Conservation (phyloP, 2,329 filamentous ascomycete species). For the Cyphellophora europaea region DNA sequence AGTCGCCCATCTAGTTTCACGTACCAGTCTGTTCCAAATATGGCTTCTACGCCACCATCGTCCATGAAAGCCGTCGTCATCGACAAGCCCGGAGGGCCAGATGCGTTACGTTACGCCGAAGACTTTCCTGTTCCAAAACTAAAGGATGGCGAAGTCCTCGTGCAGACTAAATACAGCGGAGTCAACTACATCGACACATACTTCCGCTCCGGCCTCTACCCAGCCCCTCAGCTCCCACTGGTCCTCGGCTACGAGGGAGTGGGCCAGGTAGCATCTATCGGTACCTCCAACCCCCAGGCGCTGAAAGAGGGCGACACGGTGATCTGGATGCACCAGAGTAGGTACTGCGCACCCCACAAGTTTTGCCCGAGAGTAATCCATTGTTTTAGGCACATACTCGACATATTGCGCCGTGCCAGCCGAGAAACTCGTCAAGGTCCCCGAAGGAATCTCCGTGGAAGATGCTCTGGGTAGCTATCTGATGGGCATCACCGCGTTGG, state of each 20-base stretch:
- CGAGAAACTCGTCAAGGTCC: slow-evolving; percentile 51
- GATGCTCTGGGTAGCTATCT: slow-evolving; percentile 61
- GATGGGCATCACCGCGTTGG: slow-evolving; percentile 75
- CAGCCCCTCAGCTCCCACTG: slow-evolving; percentile 55
- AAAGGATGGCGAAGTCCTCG: slow-evolving; percentile 62
- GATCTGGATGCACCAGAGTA: slow-evolving; percentile 50
- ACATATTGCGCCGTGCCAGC: slow-evolving; percentile 50
- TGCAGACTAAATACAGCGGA: slow-evolving; percentile 71
- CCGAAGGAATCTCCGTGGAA: slow-evolving; percentile 50
- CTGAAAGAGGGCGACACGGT: slow-evolving; percentile 60
- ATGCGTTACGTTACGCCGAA: slow-evolving; percentile 62
- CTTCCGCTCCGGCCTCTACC: slow-evolving; percentile 78
- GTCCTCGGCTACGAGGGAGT: slow-evolving; percentile 71
- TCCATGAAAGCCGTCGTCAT: slow-evolving; percentile 66
- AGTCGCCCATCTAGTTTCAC: too few species aligned
- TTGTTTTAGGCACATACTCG: slow-evolving; percentile 39
- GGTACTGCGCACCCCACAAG: slow-evolving; percentile 23
- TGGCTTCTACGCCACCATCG: too few species aligned
- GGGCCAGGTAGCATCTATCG: slow-evolving; percentile 56
- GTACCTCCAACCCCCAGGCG: slow-evolving; percentile 32
- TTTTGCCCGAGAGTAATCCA: slow-evolving; percentile 6
- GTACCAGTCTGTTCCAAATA: too few species aligned
- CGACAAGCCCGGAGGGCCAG: slow-evolving; percentile 61
- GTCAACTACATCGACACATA: slow-evolving; percentile 91
- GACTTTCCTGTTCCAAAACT: slow-evolving; percentile 62